Conservation (phyloP, 2,329 filamentous ascomycete species). For the Cercospora zeina region DNA sequence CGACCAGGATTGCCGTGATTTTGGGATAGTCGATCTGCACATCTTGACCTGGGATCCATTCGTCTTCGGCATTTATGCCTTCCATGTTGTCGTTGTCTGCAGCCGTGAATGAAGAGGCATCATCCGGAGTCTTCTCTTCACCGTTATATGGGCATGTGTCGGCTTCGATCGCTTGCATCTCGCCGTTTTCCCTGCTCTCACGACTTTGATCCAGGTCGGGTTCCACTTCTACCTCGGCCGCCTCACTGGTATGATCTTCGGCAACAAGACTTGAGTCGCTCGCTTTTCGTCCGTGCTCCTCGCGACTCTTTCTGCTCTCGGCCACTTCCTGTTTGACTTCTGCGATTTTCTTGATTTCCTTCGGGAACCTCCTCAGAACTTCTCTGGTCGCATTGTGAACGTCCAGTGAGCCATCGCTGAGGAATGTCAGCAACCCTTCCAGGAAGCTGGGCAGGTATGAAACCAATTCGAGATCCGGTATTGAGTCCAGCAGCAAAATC, state of each 20-base stretch:
- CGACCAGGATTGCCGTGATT: slow-evolving; percentile 87
- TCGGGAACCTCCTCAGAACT: slow-evolving; percentile 84
- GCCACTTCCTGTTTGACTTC: slow-evolving; percentile 88
- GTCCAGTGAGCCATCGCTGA: slow-evolving; percentile 87
- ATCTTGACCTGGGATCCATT: slow-evolving; percentile 97
- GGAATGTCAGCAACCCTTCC: slow-evolving; percentile 82
- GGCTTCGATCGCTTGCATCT: slow-evolving; percentile 22
- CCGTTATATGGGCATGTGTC: slow-evolving; percentile 11
- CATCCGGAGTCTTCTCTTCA: slow-evolving; percentile 53
- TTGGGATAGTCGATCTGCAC: slow-evolving; percentile 90
- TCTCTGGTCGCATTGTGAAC: slow-evolving; percentile 92
- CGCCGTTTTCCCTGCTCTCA: slow-evolving; percentile 28
- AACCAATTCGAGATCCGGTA: slow-evolving; percentile 93
- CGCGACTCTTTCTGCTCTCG: slow-evolving; percentile 72
- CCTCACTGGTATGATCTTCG: slow-evolving; percentile 14
- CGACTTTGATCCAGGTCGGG: slow-evolving; percentile 26
- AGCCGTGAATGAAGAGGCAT: slow-evolving; percentile 56
- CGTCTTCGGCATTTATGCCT: slow-evolving; percentile 64
- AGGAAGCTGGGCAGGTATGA: slow-evolving; percentile 90
- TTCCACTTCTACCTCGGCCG: slow-evolving; percentile 20
- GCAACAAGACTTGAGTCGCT: slow-evolving; percentile 31
- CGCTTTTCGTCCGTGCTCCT: slow-evolving; percentile 42
- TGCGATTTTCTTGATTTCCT: slow-evolving; percentile 92
- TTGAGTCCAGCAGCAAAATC: slow-evolving; percentile 92
- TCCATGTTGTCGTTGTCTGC: slow-evolving; percentile 53